These are phyloP conservation scores for Thelephora terrestris DNA, from an alignment of 1,284 basidiomycete species.

Conservation along the genomic window DNA sequence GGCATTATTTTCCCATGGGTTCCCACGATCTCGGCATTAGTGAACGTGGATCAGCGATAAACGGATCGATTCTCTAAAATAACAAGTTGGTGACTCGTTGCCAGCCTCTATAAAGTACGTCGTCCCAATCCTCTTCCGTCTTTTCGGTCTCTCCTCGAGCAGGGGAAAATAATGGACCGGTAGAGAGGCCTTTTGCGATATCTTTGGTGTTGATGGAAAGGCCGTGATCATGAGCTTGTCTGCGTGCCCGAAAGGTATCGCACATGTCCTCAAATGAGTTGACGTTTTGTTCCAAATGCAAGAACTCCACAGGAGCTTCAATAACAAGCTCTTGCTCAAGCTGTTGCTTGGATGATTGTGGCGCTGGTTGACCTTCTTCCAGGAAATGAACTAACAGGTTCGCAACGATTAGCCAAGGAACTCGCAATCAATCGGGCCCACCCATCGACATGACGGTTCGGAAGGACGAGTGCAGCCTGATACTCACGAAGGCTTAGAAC, in stretches of 20 bases:
- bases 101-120: neutral
- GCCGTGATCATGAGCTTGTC: neutral
- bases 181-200: neutral
- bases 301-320: no score
- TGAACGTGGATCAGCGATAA: slow-evolving; percentile 3
- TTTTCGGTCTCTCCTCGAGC: neutral
- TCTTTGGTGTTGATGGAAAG: neutral
- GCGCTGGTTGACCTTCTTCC: neutral
- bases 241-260: neutral
- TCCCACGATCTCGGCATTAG: neutral
- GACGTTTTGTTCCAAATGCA: neutral
- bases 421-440: neutral
- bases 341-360: neutral
- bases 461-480: neutral
- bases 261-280: neutral
- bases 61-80: no score
- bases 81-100: neutral
- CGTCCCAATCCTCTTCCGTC: neutral
- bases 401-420: neutral
- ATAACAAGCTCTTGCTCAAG: no score
- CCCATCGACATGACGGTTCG: no score
- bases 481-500: slow-evolving; percentile 31
- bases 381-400: neutral
- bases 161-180: neutral
- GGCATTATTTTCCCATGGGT: no score